Conservation (phyloP, 768 basidiomycete species). For the Botryobasidium botryosum region DNA sequence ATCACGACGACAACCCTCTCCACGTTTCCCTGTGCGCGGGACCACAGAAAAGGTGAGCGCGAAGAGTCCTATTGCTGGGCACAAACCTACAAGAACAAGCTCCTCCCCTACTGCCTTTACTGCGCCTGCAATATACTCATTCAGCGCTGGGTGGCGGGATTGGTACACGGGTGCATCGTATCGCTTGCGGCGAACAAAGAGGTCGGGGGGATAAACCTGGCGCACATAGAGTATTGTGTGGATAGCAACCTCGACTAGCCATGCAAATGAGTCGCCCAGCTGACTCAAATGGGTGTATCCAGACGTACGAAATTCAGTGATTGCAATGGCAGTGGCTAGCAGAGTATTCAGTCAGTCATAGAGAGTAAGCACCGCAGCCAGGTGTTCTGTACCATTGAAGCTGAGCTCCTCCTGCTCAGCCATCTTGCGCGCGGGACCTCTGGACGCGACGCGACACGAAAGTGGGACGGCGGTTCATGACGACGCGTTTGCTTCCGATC, state of each 20-base stretch:
- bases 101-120: slow-evolving; percentile 71
- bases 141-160: slow-evolving; percentile 74
- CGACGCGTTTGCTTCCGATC: too few relatives aligned
- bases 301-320: too few relatives aligned
- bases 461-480: too few relatives aligned
- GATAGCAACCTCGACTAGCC: slow-evolving; percentile 78
- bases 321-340: too few relatives aligned
- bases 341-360: too few relatives aligned
- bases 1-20: slow-evolving; percentile 72
- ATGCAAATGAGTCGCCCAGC: background rate
- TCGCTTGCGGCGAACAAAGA: slow-evolving; percentile 77
- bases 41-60: slow-evolving; percentile 1
- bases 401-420: too few relatives aligned
- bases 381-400: too few relatives aligned
- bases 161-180: slow-evolving; percentile 86
- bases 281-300: too few relatives aligned
- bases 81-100: slow-evolving; percentile 40
- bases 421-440: too few relatives aligned
- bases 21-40: slow-evolving; percentile 42
- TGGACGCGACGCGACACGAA: too few relatives aligned
- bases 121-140: slow-evolving; percentile 79
- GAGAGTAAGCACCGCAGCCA: too few relatives aligned
- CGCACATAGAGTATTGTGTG: slow-evolving; percentile 86
- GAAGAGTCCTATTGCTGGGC: background rate
- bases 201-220: slow-evolving; percentile 73